These are phyloP conservation scores for Populus ilicifolia DNA, from an alignment of 345 rosid genomes.

Conservation along the genomic window DNA sequence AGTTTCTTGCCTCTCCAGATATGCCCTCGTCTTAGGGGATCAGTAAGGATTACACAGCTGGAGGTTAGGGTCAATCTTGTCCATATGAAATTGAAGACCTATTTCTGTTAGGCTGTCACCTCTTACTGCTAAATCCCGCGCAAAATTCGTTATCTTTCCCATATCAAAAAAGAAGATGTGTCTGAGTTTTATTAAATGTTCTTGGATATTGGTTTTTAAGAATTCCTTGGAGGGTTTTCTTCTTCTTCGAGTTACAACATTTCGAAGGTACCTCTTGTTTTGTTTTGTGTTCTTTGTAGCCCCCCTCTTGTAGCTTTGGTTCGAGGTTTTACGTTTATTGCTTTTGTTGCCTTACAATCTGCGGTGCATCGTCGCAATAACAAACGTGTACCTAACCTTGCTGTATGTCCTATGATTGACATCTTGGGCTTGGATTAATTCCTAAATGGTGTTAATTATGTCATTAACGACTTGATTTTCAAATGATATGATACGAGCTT, in stretches of 20 bases:
- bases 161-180: not conserved
- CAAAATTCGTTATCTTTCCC: not conserved
- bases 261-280: not conserved
- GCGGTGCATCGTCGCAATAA: no score
- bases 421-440: not conserved
- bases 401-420: not conserved
- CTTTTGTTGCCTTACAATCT: no score
- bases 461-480: not conserved
- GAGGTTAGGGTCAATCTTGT: not conserved
- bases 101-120: not conserved
- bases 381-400: not conserved
- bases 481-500: not conserved
- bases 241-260: not conserved
- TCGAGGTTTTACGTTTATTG: no score
- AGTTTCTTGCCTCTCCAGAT: not conserved
- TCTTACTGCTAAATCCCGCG: not conserved
- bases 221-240: not conserved
- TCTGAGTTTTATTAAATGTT: not conserved
- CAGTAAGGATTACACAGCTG: not conserved
- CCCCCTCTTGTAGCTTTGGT: not conserved
- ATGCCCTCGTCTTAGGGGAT: not conserved
- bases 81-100: not conserved
- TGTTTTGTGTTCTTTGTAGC: not conserved
- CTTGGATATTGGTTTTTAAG: not conserved
- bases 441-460: not conserved